These are phyloP conservation scores for Hordeum pubiflorum DNA, from an alignment of 202 grass and related monocot genomes.

Conservation along the genomic window DNA sequence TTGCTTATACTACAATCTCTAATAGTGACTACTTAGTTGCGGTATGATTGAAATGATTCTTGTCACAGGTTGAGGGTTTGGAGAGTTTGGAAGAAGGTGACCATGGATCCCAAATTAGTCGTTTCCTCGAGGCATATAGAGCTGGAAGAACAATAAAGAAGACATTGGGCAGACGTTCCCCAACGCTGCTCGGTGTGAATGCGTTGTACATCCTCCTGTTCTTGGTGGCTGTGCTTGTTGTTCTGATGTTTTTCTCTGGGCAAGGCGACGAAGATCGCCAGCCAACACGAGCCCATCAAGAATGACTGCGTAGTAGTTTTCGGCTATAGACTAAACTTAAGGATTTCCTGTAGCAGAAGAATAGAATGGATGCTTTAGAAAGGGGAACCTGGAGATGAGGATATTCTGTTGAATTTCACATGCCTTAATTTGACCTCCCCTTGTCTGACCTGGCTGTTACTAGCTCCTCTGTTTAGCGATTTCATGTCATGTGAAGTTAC, in stretches of 20 bases:
- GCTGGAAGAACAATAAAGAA: slow-evolving; percentile 64
- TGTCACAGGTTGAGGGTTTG: slow-evolving; percentile 53
- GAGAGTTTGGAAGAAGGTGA: slow-evolving; percentile 62
- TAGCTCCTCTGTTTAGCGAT: neutral
- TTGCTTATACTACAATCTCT: neutral
- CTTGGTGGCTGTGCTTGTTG: slow-evolving; percentile 40
- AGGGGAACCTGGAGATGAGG: neutral
- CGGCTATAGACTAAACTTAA: neutral
- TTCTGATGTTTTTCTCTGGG: slow-evolving; percentile 46
- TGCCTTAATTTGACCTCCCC: neutral
- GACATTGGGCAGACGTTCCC: slow-evolving; percentile 33
- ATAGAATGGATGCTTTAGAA: neutral
- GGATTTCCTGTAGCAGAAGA: neutral
- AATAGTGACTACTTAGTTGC: neutral
- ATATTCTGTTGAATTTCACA: neutral
- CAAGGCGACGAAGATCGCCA: slow-evolving; percentile 39
- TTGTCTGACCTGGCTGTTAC: neutral
- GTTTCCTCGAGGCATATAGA: slow-evolving; percentile 73
- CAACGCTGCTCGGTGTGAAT: slow-evolving; percentile 38
- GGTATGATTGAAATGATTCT: slow-evolving; percentile 5
- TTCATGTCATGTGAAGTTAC: neutral
- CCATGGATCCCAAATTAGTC: slow-evolving; percentile 62
- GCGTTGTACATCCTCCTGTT: slow-evolving; percentile 50
- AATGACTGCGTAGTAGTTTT: slow-evolving; percentile 6
- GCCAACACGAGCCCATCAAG: slow-evolving; percentile 32